Evolutionary conservation across 768 basidiomycete species (phyloP).

Genomic region (Chlorophyllum brunneum): DNA sequence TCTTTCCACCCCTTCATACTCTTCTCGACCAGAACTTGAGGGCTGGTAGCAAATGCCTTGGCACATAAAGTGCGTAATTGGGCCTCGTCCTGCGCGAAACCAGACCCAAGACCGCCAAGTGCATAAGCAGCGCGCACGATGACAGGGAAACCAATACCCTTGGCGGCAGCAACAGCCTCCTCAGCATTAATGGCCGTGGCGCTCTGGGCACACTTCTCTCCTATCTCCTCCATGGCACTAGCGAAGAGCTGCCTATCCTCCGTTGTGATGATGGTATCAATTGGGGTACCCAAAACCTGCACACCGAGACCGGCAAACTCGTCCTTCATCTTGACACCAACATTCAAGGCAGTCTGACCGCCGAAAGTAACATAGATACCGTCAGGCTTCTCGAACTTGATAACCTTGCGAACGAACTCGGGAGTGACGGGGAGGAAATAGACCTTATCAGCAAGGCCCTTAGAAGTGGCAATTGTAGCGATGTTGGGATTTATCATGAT

Average conservation of each 20-base stretch:
- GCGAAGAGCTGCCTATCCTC: conserved; percentile 96
- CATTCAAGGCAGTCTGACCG: conserved; percentile 94
- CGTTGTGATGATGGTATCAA: conserved; percentile 95
- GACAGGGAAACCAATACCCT: conserved; percentile 86
- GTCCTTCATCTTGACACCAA: conserved; percentile 97
- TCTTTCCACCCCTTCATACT: conserved; percentile 99
- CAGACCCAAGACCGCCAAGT: conserved; percentile 91
- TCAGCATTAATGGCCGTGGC: conserved; percentile 81
- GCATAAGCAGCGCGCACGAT: conserved; percentile 97
- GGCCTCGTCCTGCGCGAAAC: conserved; percentile 93
- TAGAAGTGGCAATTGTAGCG: conserved; percentile 96
- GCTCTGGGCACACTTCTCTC: conserved; percentile 92
- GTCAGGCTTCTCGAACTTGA: conserved; percentile 98
- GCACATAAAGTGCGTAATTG: conserved; percentile 85
- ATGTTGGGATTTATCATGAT: conserved; percentile 99
- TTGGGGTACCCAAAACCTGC: conserved; percentile 92
- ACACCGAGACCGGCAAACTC: conserved; percentile 90
- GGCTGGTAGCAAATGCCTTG: conserved; percentile 96
- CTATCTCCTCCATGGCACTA: conserved; percentile 90
- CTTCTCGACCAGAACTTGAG: conserved; percentile 98
- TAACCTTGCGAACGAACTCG: conserved; percentile 96
- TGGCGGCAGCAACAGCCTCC: conserved; percentile 82
- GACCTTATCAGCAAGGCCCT: conserved; percentile 97
- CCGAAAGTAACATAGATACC: conserved; percentile 99
- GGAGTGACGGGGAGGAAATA: conserved; percentile 99